Base-by-base conservation (phyloP, 208 protist species). In the Trypanosoma congolense region DNA sequence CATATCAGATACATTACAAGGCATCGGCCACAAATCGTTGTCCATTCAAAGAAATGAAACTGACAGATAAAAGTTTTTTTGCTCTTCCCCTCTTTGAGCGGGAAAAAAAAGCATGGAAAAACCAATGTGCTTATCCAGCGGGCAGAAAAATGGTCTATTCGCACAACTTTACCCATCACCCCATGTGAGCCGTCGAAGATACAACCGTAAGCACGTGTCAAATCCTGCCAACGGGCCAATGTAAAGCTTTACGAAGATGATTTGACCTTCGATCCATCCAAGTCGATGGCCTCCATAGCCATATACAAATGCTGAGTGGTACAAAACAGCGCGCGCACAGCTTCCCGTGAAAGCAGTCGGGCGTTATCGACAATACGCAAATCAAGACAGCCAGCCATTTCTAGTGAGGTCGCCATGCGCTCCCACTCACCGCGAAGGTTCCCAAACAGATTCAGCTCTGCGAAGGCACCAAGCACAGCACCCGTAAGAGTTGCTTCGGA, bases 401-500 rank as follows among this genome's bases (percentile, higher is more conserved):
- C 58, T 9, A 92, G 52, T 4, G 76, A 68, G 0, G 64, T 61
- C 0, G 75, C 65, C 51, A 92, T 73, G 21, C 72, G 70, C 10
- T 70, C 57, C 84, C 84, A 92, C 38, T 83, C 70, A 10, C 73
- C 71, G 1, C 84, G 77, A 40, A 88, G 47, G 18, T 73, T 79
- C 12, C 84, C 84, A 53, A 85, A 92, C 2, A 80, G 75, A 65
- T 75, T 73, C 33, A 74, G 47, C 49, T 77, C 68, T 3, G 84
- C 77, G 77, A 80, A 92, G 8, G 77, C 80, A 19, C 21, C 9
- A 14, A 92, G 4, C 9, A 83, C 71, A 16, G 54, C 38, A 10
- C 75, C 56, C 18, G 66, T 65, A 24, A 92, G 55, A 41, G 64
- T 71, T 42, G 80, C 75, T 10, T 66, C 43, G 1, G 80, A 73